phyloP scores from a whole-genome alignment of 1,139 yeast species.

The Yamadazyma friedrichii region DNA sequence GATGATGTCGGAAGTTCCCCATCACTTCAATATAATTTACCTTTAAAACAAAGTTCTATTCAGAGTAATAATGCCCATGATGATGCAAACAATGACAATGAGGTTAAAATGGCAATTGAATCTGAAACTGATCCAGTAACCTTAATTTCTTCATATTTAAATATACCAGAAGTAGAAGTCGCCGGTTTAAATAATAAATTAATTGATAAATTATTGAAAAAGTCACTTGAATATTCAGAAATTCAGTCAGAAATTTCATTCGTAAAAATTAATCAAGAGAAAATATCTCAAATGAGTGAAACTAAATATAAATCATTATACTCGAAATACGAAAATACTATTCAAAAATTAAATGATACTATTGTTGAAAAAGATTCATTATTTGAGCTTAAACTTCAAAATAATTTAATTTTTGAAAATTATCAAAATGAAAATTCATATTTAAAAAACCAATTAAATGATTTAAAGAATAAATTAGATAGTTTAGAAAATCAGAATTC shows the following conservation, averaged over 20 bases:
- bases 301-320: constrained; percentile 21
- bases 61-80: background rate
- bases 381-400: constrained; percentile 21
- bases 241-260: constrained; percentile 51
- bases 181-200: constrained; percentile 20
- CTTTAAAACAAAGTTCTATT: background rate
- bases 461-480: constrained; percentile 16
- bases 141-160: constrained; percentile 32
- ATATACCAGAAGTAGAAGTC: constrained; percentile 25
- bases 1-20: constrained; percentile 29
- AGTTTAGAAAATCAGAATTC: constrained; percentile 14
- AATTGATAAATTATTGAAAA: constrained; percentile 36
- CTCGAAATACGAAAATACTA: constrained; percentile 24
- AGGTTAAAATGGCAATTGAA: background rate
- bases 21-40: constrained; percentile 14
- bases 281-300: constrained; percentile 36
- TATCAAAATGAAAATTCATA: constrained; percentile 23
- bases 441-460: constrained; percentile 21
- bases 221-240: constrained; percentile 48
- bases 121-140: constrained; percentile 4
- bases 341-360: constrained; percentile 29
- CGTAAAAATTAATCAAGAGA: constrained; percentile 55
- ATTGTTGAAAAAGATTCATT: constrained; percentile 25
- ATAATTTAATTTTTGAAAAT: constrained; percentile 11
- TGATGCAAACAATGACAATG: constrained; percentile 1